Conservation (phyloP, 768 basidiomycete genomes). For the Myochromella boudieri region DNA sequence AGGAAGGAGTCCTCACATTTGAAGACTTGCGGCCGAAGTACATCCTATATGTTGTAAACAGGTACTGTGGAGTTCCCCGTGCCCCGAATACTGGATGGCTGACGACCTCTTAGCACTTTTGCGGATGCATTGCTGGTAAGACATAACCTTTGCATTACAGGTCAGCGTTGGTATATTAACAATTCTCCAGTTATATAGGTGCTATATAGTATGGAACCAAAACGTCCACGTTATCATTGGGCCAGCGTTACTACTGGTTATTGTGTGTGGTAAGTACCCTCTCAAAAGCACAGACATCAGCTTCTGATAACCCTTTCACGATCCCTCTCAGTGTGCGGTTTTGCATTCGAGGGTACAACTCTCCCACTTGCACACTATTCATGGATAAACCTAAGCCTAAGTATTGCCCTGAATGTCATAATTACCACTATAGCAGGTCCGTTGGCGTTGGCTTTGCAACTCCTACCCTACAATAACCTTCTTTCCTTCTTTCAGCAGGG, state of each 20-base stretch:
- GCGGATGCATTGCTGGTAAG: constrained; percentile 17
- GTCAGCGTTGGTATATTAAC: too few species aligned
- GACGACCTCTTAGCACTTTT: constrained; percentile 9
- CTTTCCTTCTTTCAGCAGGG: constrained; percentile 25
- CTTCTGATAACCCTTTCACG: not conserved
- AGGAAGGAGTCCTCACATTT: constrained; percentile 7
- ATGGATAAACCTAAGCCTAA: constrained; percentile 33
- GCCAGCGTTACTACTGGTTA: constrained; percentile 13
- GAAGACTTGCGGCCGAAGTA: constrained; percentile 17
- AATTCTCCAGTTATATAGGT: constrained; percentile 16
- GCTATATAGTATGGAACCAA: constrained; percentile 17
- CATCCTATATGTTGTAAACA: constrained; percentile 18
- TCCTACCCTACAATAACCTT: too few species aligned
- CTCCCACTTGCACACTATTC: constrained; percentile 19
- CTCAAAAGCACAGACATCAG: not conserved
- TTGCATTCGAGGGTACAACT: constrained; percentile 14
- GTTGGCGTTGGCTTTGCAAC: too few species aligned
- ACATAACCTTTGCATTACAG: too few species aligned
- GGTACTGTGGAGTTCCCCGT: constrained; percentile 9
- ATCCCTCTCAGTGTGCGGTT: constrained; percentile 16
- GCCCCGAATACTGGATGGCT: not conserved
- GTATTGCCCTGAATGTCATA: constrained; percentile 32
- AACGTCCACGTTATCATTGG: constrained; percentile 11
- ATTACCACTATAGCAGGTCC: constrained; percentile 36
- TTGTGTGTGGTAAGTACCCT: constrained; percentile 14